These are phyloP conservation scores for Straminergon stramineum DNA, from an alignment of 225 moss, liverwort and hornwort genomes.

Conservation along the genomic window DNA sequence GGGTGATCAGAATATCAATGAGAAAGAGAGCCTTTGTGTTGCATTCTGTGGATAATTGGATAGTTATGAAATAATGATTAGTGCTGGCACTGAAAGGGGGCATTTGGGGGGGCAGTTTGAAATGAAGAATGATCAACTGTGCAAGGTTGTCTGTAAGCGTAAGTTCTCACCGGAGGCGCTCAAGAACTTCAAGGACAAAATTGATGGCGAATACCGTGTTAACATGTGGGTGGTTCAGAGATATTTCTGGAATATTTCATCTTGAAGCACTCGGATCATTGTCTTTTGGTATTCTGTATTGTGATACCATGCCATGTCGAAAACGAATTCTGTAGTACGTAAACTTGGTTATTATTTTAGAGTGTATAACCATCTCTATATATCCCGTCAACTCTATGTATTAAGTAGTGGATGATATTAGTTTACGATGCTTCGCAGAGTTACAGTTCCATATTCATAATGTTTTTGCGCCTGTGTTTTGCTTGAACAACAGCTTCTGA, in stretches of 20 bases:
- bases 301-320: background rate
- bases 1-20: background rate
- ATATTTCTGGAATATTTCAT: background rate
- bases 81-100: background rate
- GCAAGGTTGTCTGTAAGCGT: slow-evolving; percentile 47
- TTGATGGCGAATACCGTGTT: slow-evolving; percentile 66
- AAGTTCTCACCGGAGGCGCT: slow-evolving; percentile 30
- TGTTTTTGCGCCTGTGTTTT: background rate
- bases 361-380: background rate
- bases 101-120: slow-evolving; percentile 34
- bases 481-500: background rate
- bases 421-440: background rate
- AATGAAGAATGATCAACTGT: slow-evolving; percentile 53
- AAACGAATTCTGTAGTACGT: background rate
- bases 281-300: background rate
- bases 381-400: background rate
- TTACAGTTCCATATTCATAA: background rate
- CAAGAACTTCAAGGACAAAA: slow-evolving; percentile 72
- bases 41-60: background rate
- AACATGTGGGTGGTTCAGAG: slow-evolving; percentile 56
- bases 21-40: background rate
- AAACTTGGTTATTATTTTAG: background rate
- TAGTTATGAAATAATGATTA: background rate
- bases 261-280: background rate
- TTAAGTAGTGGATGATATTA: background rate